A percentile compares a stretch with the other conserved stretches of the same genome.
These are phyloP conservation scores for Oryza glaberrima DNA, from an alignment of 176 grass and related monocot species.

Conservation along the genomic window DNA sequence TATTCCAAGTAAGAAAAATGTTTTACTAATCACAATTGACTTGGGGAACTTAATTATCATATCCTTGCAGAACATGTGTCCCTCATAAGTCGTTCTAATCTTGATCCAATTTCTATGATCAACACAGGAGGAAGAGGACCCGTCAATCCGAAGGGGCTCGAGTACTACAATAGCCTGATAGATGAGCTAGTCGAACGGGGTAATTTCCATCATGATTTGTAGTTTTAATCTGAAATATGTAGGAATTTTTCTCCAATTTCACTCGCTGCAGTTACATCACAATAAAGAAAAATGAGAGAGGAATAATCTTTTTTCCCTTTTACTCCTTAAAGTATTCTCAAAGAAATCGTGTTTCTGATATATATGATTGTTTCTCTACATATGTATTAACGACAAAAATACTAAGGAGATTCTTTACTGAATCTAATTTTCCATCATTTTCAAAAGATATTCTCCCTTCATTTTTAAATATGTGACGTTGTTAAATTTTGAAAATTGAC, in stretches of 20 bases:
- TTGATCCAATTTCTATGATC: neutral
- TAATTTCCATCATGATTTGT: neutral
- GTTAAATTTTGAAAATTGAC: too few relatives aligned
- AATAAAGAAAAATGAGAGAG: neutral
- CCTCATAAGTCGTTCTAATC: neutral
- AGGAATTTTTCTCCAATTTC: neutral
- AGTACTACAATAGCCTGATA: constrained; percentile 86
- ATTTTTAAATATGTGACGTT: too few relatives aligned
- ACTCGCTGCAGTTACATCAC: neutral
- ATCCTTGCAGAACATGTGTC: neutral
- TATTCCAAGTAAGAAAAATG: constrained; percentile 63
- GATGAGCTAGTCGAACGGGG: constrained; percentile 68
- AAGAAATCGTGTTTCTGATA: too few relatives aligned
- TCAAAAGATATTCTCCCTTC: too few relatives aligned
- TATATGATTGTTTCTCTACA: too few relatives aligned
- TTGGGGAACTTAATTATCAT: neutral
- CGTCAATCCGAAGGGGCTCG: constrained; percentile 66
- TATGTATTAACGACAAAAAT: too few relatives aligned
- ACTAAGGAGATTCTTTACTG: too few relatives aligned
- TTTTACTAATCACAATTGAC: neutral
- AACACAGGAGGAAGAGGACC: constrained; percentile 68
- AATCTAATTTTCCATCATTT: too few relatives aligned
- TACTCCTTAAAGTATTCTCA: neutral
- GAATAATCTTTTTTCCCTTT: neutral
- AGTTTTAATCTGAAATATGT: too few relatives aligned